Evolutionary conservation across 2,329 filamentous ascomycete genomes (phyloP).

Genomic region (Penicillium sp.): DNA sequence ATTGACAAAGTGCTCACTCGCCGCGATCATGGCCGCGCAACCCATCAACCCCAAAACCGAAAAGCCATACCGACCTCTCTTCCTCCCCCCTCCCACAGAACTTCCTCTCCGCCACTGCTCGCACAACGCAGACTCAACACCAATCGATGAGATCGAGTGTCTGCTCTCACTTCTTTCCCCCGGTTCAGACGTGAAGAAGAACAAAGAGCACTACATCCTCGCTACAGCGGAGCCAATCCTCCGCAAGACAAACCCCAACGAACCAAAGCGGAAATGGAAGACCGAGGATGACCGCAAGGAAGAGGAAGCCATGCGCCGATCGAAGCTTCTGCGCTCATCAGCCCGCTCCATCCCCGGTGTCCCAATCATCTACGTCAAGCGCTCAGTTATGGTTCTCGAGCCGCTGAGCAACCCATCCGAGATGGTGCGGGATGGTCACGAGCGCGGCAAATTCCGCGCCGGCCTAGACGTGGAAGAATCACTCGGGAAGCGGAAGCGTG

Average conservation of each 20-base stretch:
- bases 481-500: conserved; percentile 37
- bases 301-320: conserved; percentile 33
- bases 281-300: conserved; percentile 31
- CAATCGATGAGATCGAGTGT: conserved; percentile 48
- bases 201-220: conserved; percentile 52
- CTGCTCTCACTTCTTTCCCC: conserved; percentile 48
- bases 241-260: conserved; percentile 25
- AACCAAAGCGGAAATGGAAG: conserved; percentile 37
- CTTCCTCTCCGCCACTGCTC: conserved; percentile 51
- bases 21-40: conserved; percentile 43
- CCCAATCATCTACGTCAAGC: conserved; percentile 53
- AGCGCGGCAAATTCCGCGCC: conserved; percentile 49
- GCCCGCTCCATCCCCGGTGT: conserved; percentile 50
- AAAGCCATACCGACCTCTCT: conserved; percentile 41
- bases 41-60: conserved; percentile 42
- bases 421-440: conserved; percentile 44
- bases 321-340: conserved; percentile 36
- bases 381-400: conserved; percentile 53
- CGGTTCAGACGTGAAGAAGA: conserved; percentile 40
- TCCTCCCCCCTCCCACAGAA: conserved; percentile 47
- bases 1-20: conserved; percentile 68
- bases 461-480: conserved; percentile 38
- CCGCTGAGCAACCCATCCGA: conserved; percentile 49
- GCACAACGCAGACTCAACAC: conserved; percentile 44
- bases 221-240: conserved; percentile 43